A percentile compares a stretch with the other conserved stretches of the same genome.
Conservation (phyloP, 768 basidiomycete species). For the Leccinellum albellum region DNA sequence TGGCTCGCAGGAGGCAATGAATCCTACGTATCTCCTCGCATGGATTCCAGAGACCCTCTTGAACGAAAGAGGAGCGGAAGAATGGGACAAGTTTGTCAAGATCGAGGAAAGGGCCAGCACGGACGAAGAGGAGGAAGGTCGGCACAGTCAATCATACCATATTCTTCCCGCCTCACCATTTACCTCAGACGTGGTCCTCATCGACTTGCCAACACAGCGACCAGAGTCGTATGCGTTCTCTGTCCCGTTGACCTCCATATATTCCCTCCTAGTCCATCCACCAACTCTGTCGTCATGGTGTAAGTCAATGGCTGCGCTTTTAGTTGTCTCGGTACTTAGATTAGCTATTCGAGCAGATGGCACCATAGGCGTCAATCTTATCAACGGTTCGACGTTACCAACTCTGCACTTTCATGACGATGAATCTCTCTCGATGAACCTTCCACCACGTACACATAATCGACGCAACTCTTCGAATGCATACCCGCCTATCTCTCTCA, state of each 20-base stretch:
- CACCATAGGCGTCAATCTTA: slow-evolving; percentile 83
- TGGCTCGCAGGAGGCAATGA: slow-evolving; percentile 58
- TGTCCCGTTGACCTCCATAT: slow-evolving; percentile 85
- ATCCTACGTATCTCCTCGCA: slow-evolving; percentile 76
- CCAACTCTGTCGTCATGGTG: slow-evolving; percentile 85
- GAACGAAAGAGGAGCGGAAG: slow-evolving; percentile 74
- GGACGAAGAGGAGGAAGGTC: slow-evolving; percentile 74
- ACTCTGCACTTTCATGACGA: slow-evolving; percentile 97
- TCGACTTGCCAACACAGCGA: slow-evolving; percentile 76
- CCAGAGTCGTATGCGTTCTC: slow-evolving; percentile 95
- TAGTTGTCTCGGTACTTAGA: slow-evolving; percentile 1
- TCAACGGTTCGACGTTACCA: slow-evolving; percentile 79
- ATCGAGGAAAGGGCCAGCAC: slow-evolving; percentile 62
- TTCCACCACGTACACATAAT: slow-evolving; percentile 37
- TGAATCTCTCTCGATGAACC: slow-evolving; percentile 77
- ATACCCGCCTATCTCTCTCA: slow-evolving; percentile 61
- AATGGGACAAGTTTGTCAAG: slow-evolving; percentile 88
- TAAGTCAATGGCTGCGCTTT: slow-evolving; percentile 34
- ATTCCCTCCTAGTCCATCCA: slow-evolving; percentile 81
- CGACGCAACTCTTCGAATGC: slow-evolving; percentile 40
- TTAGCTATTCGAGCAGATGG: slow-evolving; percentile 54
- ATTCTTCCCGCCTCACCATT: slow-evolving; percentile 5
- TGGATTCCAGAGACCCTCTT: slow-evolving; percentile 92
- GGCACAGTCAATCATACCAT: slow-evolving; percentile 10
- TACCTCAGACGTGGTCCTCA: slow-evolving; percentile 70